Base-by-base conservation (phyloP, 1,139 yeast species). In the Maudiozyma humilis region DNA sequence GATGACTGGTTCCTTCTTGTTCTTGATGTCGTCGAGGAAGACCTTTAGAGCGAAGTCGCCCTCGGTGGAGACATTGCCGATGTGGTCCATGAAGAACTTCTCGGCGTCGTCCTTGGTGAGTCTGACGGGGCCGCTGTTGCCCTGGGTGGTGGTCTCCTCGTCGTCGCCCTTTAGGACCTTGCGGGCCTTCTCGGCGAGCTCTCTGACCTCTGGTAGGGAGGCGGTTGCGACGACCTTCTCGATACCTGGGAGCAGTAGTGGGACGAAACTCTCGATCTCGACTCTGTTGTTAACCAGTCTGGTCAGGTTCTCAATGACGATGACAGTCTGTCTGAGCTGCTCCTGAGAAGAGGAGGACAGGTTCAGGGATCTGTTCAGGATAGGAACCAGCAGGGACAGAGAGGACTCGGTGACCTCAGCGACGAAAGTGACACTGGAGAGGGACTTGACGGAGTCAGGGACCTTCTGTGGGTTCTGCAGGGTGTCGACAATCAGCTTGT, bases 401-500 rank as follows among this genome's bases (percentile, higher is more conserved):
- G 95, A 93, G 7, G 97, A 94, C 68, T 89, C 97, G 15, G 97
- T 91, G 50, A 91, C 98, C 70, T 91, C 98, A 40, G 98, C 96
- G 42, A 91, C 98, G 65, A 91, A 91, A 0, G 98, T 91, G 44
- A 91, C 97, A 40, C 94, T 85, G 2, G 96, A 83, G 51, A 91
- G 75, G 42, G 89, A 79, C 66, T 84, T 86, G 65, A 91, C 86
- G 66, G 96, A 88, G 48, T 79, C 83, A 46, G 96, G 84, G 42
- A 89, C 95, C 62, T 83, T 84, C 53, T 73, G 74, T 38, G 97
- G 97, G 61, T 91, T 85, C 41, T 94, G 87, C 64, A 91, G 75
- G 42, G 97, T 91, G 50, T 82, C 84, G 41, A 86, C 84, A 62
- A 91, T 87, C 49, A 87, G 69, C 52, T 87, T 91, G 62, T 78